Conservation (phyloP, 2,329 filamentous ascomycete genomes). For the Claviceps humidiphila region DNA sequence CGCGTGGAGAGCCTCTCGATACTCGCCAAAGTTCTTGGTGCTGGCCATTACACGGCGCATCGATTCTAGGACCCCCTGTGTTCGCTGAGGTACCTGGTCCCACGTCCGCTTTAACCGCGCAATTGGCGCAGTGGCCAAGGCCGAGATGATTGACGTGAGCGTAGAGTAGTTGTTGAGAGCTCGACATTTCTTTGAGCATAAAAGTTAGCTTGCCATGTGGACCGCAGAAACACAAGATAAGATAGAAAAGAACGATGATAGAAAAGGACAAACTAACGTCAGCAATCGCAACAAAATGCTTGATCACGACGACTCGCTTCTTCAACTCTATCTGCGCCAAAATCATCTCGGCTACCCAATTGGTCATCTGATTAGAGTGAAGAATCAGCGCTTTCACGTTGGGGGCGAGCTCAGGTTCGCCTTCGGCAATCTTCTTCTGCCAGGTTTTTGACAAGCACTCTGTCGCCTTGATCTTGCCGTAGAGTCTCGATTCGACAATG, state of each 20-base stretch:
- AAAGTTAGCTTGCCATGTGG: slow-evolving; percentile 8
- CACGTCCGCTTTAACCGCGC: slow-evolving; percentile 87
- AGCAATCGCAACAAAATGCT: slow-evolving; percentile 92
- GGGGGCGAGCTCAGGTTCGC: slow-evolving; percentile 71
- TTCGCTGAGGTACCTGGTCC: slow-evolving; percentile 82
- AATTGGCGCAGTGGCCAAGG: slow-evolving; percentile 85
- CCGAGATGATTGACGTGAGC: slow-evolving; percentile 93
- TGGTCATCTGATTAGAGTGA: slow-evolving; percentile 96
- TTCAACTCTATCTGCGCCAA: slow-evolving; percentile 87
- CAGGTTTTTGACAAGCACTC: slow-evolving; percentile 98
- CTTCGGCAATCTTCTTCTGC: slow-evolving; percentile 84
- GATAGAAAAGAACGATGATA: background rate
- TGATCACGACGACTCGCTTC: slow-evolving; percentile 93
- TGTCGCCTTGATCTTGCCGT: slow-evolving; percentile 88
- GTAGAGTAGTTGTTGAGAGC: slow-evolving; percentile 92
- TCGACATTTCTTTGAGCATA: slow-evolving; percentile 65
- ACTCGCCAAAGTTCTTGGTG: slow-evolving; percentile 96
- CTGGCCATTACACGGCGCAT: slow-evolving; percentile 95
- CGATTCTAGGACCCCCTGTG: slow-evolving; percentile 64
- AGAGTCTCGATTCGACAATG: slow-evolving; percentile 88
- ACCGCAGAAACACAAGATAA: too few relatives aligned
- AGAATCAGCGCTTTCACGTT: slow-evolving; percentile 95
- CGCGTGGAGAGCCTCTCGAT: slow-evolving; percentile 80
- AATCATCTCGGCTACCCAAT: slow-evolving; percentile 99
- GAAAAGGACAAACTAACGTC: slow-evolving; percentile 52